Conservation (phyloP, 768 basidiomycete species). For the Neoboletus magnificus region DNA sequence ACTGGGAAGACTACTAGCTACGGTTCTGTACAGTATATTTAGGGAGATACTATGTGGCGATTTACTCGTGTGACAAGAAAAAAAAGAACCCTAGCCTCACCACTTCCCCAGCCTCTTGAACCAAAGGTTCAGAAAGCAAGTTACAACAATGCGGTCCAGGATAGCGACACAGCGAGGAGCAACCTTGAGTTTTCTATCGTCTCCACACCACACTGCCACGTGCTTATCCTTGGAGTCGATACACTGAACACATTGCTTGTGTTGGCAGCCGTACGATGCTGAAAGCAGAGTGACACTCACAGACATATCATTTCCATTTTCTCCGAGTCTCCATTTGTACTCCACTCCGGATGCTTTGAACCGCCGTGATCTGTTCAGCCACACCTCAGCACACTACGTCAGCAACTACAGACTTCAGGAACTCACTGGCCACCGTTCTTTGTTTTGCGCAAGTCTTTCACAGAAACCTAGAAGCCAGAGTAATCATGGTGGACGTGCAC, state of each 20-base stretch:
- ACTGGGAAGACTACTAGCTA: background rate
- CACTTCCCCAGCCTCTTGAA: slow-evolving; percentile 42
- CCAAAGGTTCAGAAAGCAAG: slow-evolving; percentile 53
- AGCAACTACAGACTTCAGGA: background rate
- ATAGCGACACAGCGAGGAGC: slow-evolving; percentile 37
- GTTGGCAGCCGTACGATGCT: background rate
- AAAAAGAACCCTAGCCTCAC: slow-evolving; percentile 25
- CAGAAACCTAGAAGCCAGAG: slow-evolving; percentile 30
- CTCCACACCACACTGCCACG: slow-evolving; percentile 47
- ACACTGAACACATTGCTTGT: slow-evolving; percentile 37
- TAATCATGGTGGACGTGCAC: background rate
- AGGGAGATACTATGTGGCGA: background rate
- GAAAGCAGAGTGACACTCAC: slow-evolving; percentile 33
- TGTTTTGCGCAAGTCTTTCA: slow-evolving; percentile 46
- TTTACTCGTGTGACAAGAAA: background rate
- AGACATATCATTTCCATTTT: slow-evolving; percentile 42
- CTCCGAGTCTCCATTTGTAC: slow-evolving; percentile 56
- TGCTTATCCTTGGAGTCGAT: slow-evolving; percentile 46
- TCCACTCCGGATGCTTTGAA: slow-evolving; percentile 48
- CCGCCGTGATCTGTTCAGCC: slow-evolving; percentile 43
- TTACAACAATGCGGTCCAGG: slow-evolving; percentile 51
- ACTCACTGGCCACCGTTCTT: slow-evolving; percentile 54
- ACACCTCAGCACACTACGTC: background rate
- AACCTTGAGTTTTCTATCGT: slow-evolving; percentile 39
- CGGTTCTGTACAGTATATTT: slow-evolving; percentile 10